Percentiles rank a stretch among this genome's conserved stretches.
Evolutionary conservation across 225 moss, liverwort and hornwort species (phyloP).

Genomic region (Straminergon stramineum): DNA sequence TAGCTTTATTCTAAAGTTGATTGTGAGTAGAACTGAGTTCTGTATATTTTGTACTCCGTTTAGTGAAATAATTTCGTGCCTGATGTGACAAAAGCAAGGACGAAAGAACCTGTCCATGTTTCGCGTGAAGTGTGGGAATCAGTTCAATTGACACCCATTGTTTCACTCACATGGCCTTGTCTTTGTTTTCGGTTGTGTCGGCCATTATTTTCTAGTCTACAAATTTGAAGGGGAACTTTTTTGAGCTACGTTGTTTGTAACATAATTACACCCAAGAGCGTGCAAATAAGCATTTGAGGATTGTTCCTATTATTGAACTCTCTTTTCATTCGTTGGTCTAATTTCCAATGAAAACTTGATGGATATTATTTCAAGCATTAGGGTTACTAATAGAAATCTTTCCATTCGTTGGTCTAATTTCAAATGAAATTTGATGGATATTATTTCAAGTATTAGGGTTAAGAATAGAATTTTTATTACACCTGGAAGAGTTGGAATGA

Average conservation of each 20-base stretch:
- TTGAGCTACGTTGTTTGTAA: background rate
- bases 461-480: background rate
- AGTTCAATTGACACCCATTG: background rate
- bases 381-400: too few species aligned
- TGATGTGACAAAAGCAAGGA: background rate
- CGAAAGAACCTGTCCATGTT: background rate
- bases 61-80: background rate
- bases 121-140: background rate
- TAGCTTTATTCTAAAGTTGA: background rate
- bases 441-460: background rate
- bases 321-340: background rate
- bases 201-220: background rate
- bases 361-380: too few species aligned
- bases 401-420: background rate
- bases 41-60: background rate
- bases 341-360: too few species aligned
- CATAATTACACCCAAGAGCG: background rate
- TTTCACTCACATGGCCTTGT: background rate
- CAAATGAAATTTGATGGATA: background rate
- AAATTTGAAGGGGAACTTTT: background rate
- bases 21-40: background rate
- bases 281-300: background rate
- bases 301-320: background rate
- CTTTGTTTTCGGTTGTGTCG: background rate
- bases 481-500: background rate